phyloP scores from a whole-genome alignment of 495 filamentous ascomycete species.

The Annulohypoxylon moriforme region DNA sequence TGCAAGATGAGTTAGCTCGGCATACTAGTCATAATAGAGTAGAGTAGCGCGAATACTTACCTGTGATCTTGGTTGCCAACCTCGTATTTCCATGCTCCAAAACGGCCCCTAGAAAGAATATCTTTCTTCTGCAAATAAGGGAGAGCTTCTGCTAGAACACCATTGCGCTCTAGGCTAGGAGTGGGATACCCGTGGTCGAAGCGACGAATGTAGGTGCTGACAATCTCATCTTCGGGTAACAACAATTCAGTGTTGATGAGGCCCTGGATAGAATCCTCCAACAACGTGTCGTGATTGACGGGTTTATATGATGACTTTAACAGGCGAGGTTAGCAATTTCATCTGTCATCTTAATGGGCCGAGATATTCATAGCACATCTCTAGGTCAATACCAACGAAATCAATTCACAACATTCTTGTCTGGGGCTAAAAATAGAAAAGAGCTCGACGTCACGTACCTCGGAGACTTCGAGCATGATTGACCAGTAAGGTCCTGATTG shows the following conservation, averaged over 20 bases:
- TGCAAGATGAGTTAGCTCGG: no score
- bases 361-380: no score
- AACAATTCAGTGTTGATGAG: constrained; percentile 98
- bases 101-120: constrained; percentile 95
- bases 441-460: constrained; percentile 48
- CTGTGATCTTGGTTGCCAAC: constrained; percentile 95
- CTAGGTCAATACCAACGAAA: no score
- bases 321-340: no score
- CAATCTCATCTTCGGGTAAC: constrained; percentile 88
- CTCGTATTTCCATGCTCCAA: constrained; percentile 98
- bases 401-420: no score
- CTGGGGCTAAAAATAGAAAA: no score
- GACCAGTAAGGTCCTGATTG: constrained; percentile 96
- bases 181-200: constrained; percentile 99
- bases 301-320: constrained; percentile 85
- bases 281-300: constrained; percentile 81
- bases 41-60: background rate
- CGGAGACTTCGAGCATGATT: constrained; percentile 98
- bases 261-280: constrained; percentile 92
- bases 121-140: constrained; percentile 89
- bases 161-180: constrained; percentile 92
- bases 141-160: constrained; percentile 89
- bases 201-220: constrained; percentile 96
- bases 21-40: no score
- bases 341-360: no score